A percentile compares a stretch with the other conserved stretches of the same genome.
These are phyloP conservation scores for Malassezia dermatis DNA, from an alignment of 1,284 basidiomycete species.

Conservation along the genomic window DNA sequence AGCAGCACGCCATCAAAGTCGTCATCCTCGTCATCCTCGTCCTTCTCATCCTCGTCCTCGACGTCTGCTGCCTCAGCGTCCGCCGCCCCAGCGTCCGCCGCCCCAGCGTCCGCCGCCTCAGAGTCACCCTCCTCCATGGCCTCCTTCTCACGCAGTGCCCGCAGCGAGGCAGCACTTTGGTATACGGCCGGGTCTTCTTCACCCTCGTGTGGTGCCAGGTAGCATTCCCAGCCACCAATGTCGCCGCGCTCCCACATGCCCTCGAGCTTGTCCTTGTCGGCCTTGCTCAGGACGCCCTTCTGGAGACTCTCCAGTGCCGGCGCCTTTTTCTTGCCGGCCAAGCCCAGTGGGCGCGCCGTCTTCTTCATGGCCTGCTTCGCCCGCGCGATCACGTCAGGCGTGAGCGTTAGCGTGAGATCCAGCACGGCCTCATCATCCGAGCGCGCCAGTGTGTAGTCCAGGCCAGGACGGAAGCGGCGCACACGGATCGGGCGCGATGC, in stretches of 20 bases:
- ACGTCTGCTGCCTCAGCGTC: constrained; percentile 53
- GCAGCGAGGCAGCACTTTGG: constrained; percentile 52
- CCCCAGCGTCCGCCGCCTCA: constrained; percentile 38
- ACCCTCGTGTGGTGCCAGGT: constrained; percentile 84
- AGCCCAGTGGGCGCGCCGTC: constrained; percentile 28
- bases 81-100: constrained; percentile 53
- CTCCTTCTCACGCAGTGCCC: constrained; percentile 15
- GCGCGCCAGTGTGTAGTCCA: constrained; percentile 90
- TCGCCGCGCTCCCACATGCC: constrained; percentile 61
- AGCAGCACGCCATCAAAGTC: constrained; percentile 72
- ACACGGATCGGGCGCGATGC: constrained; percentile 60
- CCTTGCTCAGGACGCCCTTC: constrained; percentile 22
- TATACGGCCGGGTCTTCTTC: constrained; percentile 74
- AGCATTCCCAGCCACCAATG: constrained; percentile 94
- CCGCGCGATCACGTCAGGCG: constrained; percentile 55
- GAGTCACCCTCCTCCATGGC: constrained; percentile 53
- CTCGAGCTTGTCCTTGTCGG: constrained; percentile 37
- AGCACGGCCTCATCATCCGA: constrained; percentile 66
- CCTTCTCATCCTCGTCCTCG: constrained; percentile 49
- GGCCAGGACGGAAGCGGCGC: constrained; percentile 75
- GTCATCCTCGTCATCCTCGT: constrained; percentile 52
- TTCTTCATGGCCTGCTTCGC: constrained; percentile 30
- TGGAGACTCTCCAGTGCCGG: not conserved
- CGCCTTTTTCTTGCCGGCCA: constrained; percentile 42
- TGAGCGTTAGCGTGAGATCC: constrained; percentile 81